A percentile compares a stretch with the other conserved stretches of the same genome.
phyloP scores from a whole-genome alignment of 2,329 filamentous ascomycete genomes.

The Alternaria sp. region DNA sequence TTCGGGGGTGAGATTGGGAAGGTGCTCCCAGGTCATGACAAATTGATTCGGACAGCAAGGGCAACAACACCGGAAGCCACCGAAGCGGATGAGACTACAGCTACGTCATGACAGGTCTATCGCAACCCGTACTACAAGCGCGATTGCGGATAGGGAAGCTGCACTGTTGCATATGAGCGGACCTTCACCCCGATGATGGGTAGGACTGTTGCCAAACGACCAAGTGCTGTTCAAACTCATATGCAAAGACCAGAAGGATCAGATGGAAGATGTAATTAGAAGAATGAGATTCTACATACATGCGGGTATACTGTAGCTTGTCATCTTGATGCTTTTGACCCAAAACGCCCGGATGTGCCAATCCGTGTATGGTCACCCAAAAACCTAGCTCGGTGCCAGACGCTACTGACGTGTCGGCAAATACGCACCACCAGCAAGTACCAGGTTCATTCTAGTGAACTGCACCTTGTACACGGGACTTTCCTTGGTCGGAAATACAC shows the following conservation, averaged over 20 bases:
- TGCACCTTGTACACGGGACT: conserved; percentile 90
- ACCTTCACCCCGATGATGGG: conserved; percentile 14
- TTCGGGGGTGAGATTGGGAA: conserved; percentile 12
- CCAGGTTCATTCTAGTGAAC: conserved; percentile 94
- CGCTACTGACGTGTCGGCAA: conserved; percentile 51
- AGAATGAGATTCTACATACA: conserved; percentile 1
- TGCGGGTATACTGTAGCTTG: conserved; percentile 6
- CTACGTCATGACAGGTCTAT: conserved; percentile 7
- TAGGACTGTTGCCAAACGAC: background rate
- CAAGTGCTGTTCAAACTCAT: background rate
- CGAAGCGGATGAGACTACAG: background rate
- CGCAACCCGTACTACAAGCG: background rate
- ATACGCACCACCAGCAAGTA: conserved; percentile 80
- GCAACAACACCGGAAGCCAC: background rate
- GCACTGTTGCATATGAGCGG: conserved; percentile 16
- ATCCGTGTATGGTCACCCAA: background rate
- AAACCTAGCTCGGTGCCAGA: background rate
- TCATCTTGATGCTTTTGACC: background rate
- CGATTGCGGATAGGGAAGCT: background rate
- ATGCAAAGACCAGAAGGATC: background rate
- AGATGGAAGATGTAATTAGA: background rate
- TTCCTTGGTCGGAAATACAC: conserved; percentile 94
- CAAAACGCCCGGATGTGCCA: background rate
- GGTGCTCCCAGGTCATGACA: conserved; percentile 19
- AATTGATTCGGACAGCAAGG: background rate